These are phyloP conservation scores for Botrytis squamosa DNA, from an alignment of 2,329 filamentous ascomycete genomes.

Conservation along the genomic window DNA sequence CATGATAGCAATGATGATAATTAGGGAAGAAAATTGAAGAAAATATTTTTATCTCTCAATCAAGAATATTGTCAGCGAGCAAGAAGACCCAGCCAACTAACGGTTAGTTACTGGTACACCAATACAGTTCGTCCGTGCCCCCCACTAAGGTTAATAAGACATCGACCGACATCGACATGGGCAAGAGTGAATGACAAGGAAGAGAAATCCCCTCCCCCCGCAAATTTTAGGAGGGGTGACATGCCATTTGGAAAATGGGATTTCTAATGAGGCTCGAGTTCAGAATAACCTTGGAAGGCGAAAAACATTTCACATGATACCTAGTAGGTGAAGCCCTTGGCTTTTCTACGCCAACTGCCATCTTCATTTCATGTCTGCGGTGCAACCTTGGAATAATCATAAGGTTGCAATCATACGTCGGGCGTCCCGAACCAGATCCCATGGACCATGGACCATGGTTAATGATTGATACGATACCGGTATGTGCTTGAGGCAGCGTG, in stretches of 20 bases:
- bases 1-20: conserved; percentile 22
- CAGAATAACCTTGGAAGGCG: background rate
- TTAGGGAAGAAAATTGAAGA: background rate
- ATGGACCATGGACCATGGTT: background rate
- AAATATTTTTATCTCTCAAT: background rate
- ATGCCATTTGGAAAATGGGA: background rate
- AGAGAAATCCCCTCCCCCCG: background rate
- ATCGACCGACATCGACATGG: background rate
- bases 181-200: background rate
- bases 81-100: background rate
- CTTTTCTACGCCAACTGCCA: background rate
- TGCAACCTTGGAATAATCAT: background rate
- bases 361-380: background rate
- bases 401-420: background rate
- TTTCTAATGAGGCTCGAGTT: background rate
- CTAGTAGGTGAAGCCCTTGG: background rate
- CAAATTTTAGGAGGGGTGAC: background rate
- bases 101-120: background rate
- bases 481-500: background rate
- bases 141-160: background rate
- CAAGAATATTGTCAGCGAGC: background rate
- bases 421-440: background rate
- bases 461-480: background rate
- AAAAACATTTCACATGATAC: background rate
- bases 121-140: background rate